phyloP scores from a whole-genome alignment of 202 grass and related monocot species.

The Musa balbisiana region DNA sequence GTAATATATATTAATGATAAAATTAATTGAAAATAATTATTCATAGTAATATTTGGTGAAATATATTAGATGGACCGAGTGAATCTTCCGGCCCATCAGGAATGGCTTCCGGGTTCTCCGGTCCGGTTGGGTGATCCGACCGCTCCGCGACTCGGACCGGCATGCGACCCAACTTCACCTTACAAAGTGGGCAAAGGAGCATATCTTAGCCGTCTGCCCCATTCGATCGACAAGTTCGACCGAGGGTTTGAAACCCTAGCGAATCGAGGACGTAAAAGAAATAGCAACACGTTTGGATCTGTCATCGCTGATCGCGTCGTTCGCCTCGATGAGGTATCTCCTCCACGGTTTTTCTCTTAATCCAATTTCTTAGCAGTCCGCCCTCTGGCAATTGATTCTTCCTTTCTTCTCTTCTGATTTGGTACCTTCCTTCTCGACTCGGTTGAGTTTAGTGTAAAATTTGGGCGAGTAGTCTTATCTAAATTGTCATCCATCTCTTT shows the following conservation, averaged over 20 bases:
- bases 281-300: neutral
- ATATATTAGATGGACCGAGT: too few relatives aligned
- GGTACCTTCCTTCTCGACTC: neutral
- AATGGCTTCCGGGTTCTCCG: too few relatives aligned
- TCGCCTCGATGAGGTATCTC: neutral
- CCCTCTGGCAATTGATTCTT: neutral
- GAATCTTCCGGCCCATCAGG: too few relatives aligned
- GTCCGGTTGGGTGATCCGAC: too few relatives aligned
- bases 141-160: too few relatives aligned
- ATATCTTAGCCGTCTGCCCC: neutral
- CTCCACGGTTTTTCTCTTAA: neutral
- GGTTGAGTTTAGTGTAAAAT: neutral
- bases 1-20: too few relatives aligned
- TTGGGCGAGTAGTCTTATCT: neutral
- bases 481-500: neutral
- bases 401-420: neutral
- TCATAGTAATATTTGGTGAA: too few relatives aligned
- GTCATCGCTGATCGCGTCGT: neutral
- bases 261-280: neutral
- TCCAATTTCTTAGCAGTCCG: neutral
- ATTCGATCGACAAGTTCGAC: neutral
- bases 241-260: neutral
- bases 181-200: neutral
- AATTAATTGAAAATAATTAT: too few relatives aligned
- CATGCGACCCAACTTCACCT: neutral